A percentile compares a stretch with the other conserved stretches of the same genome.
Conservation (phyloP, 257 asterid genomes). For the Solanum pinnatisectum region DNA sequence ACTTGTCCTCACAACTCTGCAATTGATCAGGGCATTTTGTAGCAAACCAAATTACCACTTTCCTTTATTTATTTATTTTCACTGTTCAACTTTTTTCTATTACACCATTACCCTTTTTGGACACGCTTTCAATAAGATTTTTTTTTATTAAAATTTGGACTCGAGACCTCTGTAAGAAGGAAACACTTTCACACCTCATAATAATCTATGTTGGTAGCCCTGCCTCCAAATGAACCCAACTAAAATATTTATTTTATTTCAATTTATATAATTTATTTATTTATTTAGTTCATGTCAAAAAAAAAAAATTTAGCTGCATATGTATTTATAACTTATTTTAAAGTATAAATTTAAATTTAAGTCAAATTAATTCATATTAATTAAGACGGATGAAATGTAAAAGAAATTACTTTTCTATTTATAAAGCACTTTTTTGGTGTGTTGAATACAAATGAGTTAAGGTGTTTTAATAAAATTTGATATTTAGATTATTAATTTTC, state of each 20-base stretch:
- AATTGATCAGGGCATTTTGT: conserved; percentile 16
- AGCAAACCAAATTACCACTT: background rate
- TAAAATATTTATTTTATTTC: too few relatives aligned
- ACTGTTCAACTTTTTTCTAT: background rate
- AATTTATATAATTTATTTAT: too few relatives aligned
- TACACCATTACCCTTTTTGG: background rate
- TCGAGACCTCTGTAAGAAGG: background rate
- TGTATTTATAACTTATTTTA: too few relatives aligned
- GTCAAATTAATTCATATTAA: too few relatives aligned
- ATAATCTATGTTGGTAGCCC: background rate
- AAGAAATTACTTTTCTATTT: too few relatives aligned
- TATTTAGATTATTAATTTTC: too few relatives aligned
- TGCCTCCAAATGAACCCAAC: background rate
- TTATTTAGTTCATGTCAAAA: background rate
- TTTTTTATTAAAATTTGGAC: rapidly evolving
- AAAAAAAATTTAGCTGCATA: too few relatives aligned
- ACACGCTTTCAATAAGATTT: background rate
- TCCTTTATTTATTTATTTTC: background rate
- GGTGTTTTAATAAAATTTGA: background rate
- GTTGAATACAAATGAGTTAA: background rate
- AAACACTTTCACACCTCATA: background rate
- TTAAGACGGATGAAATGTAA: background rate
- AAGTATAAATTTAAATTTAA: too few relatives aligned
- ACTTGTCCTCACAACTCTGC: background rate
- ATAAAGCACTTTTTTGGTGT: background rate